These are phyloP conservation scores for Diplodia scrobiculata DNA, from an alignment of 2,329 filamentous ascomycete species.

Conservation along the genomic window DNA sequence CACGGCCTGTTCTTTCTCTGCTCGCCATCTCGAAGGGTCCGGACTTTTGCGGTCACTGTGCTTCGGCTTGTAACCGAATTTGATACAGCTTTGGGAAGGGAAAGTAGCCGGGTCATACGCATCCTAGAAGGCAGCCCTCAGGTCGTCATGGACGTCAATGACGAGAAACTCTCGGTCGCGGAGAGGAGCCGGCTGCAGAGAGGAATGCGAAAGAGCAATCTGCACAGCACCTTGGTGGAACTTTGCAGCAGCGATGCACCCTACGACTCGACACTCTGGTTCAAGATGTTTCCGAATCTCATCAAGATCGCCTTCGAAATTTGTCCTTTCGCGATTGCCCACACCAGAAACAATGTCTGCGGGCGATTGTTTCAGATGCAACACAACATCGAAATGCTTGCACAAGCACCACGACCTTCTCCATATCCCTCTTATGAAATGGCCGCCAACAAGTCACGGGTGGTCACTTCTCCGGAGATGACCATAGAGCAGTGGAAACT, in stretches of 20 bases:
- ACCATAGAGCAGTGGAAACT: slow-evolving; percentile 97
- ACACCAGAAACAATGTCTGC: slow-evolving; percentile 89
- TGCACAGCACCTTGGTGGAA: slow-evolving; percentile 84
- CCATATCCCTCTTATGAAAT: slow-evolving; percentile 63
- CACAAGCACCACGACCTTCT: slow-evolving; percentile 61
- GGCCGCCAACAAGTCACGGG: slow-evolving; percentile 60
- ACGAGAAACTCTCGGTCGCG: slow-evolving; percentile 86
- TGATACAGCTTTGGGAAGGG: slow-evolving; percentile 81
- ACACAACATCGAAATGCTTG: slow-evolving; percentile 74
- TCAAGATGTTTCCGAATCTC: slow-evolving; percentile 95
- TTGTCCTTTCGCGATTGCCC: slow-evolving; percentile 86
- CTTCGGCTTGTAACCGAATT: slow-evolving; percentile 91
- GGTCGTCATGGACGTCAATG: slow-evolving; percentile 86
- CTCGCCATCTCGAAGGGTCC: slow-evolving; percentile 87
- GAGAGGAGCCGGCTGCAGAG: slow-evolving; percentile 90
- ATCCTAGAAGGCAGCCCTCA: slow-evolving; percentile 89
- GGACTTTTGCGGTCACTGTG: slow-evolving; percentile 88
- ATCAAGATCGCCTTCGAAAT: slow-evolving; percentile 87
- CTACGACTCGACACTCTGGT: slow-evolving; percentile 94
- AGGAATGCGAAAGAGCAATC: slow-evolving; percentile 80
- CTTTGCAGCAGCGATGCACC: slow-evolving; percentile 93
- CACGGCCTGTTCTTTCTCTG: slow-evolving; percentile 97
- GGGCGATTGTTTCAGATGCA: slow-evolving; percentile 93
- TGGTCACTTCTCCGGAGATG: slow-evolving; percentile 74
- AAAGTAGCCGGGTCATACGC: slow-evolving; percentile 79